Percentiles rank a stretch among this genome's conserved stretches.
phyloP scores from a whole-genome alignment of 495 filamentous ascomycete species.

The Pyrenopolyporus hunteri region DNA sequence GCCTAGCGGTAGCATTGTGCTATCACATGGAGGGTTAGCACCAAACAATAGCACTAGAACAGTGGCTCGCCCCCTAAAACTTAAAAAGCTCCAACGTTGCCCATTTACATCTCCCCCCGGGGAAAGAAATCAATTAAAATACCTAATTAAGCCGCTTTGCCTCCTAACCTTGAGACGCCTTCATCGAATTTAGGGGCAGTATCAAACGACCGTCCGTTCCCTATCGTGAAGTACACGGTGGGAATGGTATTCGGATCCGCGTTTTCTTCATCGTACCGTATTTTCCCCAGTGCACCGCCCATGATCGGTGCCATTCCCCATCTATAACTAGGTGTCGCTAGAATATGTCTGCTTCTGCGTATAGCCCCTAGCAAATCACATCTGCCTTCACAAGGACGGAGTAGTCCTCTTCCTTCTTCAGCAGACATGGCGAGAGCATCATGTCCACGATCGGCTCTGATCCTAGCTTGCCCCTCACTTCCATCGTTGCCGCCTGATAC shows the following conservation, averaged over 20 bases:
- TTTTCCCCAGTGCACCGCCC: no score
- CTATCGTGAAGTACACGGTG: background rate
- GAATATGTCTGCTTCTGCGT: background rate
- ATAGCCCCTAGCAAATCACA: constrained; percentile 29
- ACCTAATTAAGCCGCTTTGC: background rate
- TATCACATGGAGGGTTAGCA: no score
- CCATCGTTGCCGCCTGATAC: constrained; percentile 26
- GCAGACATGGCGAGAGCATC: constrained; percentile 38
- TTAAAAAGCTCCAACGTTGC: no score
- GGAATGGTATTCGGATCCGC: background rate
- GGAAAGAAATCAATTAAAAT: background rate
- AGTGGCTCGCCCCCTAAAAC: no score
- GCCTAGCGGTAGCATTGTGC: no score
- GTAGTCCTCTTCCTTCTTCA: constrained; percentile 38
- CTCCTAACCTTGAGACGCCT: background rate
- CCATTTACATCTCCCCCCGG: no score
- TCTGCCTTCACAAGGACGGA: constrained; percentile 39
- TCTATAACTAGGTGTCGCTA: no score
- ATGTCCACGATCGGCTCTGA: constrained; percentile 29
- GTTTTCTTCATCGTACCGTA: background rate
- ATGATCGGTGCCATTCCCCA: no score
- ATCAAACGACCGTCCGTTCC: background rate
- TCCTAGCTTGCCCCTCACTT: constrained; percentile 26
- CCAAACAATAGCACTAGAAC: no score
- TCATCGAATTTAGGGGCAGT: background rate